Conservation (phyloP, 768 basidiomycete species). For the Amanita muscaria region DNA sequence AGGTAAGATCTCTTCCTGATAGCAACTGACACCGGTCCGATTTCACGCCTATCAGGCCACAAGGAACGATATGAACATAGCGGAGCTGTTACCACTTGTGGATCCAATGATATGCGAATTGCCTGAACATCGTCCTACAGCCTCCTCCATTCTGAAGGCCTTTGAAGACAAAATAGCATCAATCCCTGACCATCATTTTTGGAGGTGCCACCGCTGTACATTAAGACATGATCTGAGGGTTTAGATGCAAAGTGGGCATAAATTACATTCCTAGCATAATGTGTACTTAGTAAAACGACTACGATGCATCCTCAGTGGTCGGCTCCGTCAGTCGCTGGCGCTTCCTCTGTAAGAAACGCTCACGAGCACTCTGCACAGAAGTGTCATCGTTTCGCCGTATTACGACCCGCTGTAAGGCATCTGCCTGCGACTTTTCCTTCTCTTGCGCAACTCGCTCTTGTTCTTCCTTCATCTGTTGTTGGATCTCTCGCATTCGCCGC, state of each 20-base stretch:
- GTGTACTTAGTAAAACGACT: no score
- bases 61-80: not conserved
- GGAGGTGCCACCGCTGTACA: no score
- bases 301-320: constrained; percentile 11
- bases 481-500: constrained; percentile 70
- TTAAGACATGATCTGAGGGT: no score
- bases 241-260: no score
- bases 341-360: constrained; percentile 75
- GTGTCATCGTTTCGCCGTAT: constrained; percentile 67
- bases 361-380: constrained; percentile 65
- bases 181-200: constrained; percentile 17
- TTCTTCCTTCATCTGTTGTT: constrained; percentile 72
- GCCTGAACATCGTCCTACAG: constrained; percentile 44
- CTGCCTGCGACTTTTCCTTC: constrained; percentile 50
- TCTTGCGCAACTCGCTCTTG: constrained; percentile 47
- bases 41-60: no score
- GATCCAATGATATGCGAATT: constrained; percentile 50
- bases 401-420: constrained; percentile 57
- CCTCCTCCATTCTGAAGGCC: constrained; percentile 35
- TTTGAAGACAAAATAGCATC: constrained; percentile 42
- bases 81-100: constrained; percentile 49
- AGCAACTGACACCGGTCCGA: no score
- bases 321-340: constrained; percentile 56
- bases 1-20: constrained; percentile 33
- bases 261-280: no score